These are phyloP conservation scores for Cenococcum geophilum DNA, from an alignment of 495 filamentous ascomycete species.

Conservation along the genomic window DNA sequence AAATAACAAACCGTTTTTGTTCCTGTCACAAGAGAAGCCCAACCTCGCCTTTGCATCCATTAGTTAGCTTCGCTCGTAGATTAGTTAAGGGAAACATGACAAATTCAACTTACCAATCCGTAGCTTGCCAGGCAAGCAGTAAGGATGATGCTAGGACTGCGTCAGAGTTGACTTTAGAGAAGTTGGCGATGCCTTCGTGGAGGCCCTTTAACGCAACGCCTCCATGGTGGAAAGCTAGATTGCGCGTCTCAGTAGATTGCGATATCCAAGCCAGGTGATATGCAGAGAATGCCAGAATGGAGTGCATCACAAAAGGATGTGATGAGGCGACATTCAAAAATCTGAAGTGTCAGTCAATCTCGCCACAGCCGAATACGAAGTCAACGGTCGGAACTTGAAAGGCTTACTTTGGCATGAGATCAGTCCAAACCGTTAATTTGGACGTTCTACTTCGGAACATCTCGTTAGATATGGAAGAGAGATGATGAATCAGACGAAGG, in stretches of 20 bases:
- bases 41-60: slow-evolving; percentile 63
- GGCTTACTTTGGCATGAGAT: slow-evolving; percentile 83
- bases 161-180: slow-evolving; percentile 83
- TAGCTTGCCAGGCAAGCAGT: slow-evolving; percentile 91
- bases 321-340: slow-evolving; percentile 77
- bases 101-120: slow-evolving; percentile 72
- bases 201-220: slow-evolving; percentile 79
- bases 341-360: slow-evolving; percentile 44
- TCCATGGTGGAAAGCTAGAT: slow-evolving; percentile 80
- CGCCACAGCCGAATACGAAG: slow-evolving; percentile 24
- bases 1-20: slow-evolving; percentile 65
- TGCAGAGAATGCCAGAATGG: slow-evolving; percentile 83
- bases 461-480: slow-evolving; percentile 77
- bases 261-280: slow-evolving; percentile 85
- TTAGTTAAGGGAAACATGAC: slow-evolving; percentile 6
- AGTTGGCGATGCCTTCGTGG: slow-evolving; percentile 76
- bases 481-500: slow-evolving; percentile 83
- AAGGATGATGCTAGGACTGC: slow-evolving; percentile 89
- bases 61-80: slow-evolving; percentile 34
- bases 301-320: slow-evolving; percentile 85
- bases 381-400: slow-evolving; percentile 31
- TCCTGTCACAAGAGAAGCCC: slow-evolving; percentile 87
- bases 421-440: slow-evolving; percentile 83
- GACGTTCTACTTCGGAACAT: slow-evolving; percentile 70
- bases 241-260: slow-evolving; percentile 70